Evolutionary conservation across 2,329 filamentous ascomycete genomes (phyloP).

Genomic region (Calonectria honghensis): DNA sequence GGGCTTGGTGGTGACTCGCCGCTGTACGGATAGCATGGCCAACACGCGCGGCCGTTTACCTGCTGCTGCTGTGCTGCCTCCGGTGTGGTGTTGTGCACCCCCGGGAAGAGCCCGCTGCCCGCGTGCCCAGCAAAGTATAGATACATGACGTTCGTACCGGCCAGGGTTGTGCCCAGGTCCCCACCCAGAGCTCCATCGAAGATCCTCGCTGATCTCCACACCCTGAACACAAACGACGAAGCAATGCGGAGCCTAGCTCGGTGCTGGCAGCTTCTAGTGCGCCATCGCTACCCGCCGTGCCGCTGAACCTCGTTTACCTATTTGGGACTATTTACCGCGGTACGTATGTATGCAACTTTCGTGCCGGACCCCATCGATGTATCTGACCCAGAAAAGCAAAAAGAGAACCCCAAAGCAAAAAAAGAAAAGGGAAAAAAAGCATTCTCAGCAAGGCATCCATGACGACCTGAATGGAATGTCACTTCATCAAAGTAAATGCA

Average conservation of each 20-base stretch:
- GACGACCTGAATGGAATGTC: not conserved
- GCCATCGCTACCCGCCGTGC: constrained; percentile 30
- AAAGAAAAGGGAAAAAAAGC: not conserved
- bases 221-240: constrained; percentile 43
- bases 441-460: constrained; percentile 1
- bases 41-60: constrained; percentile 37
- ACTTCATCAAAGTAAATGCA: not conserved
- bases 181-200: constrained; percentile 48
- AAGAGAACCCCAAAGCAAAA: not conserved
- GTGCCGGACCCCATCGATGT: not conserved
- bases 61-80: constrained; percentile 16
- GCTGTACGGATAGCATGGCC: constrained; percentile 31
- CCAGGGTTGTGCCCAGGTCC: constrained; percentile 42
- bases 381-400: constrained; percentile 4
- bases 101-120: constrained; percentile 36
- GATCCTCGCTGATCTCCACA: constrained; percentile 46
- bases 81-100: constrained; percentile 39
- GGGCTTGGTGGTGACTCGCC: constrained; percentile 24
- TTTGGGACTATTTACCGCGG: constrained; percentile 20
- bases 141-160: constrained; percentile 40
- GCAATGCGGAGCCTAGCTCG: constrained; percentile 43
- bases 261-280: constrained; percentile 45
- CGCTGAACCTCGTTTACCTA: constrained; percentile 36
- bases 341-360: constrained; percentile 7
- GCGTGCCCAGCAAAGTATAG: constrained; percentile 35